Percentiles rank a stretch among this genome's conserved stretches.
Conservation (phyloP, 495 filamentous ascomycete species). For the Letharia columbiana region DNA sequence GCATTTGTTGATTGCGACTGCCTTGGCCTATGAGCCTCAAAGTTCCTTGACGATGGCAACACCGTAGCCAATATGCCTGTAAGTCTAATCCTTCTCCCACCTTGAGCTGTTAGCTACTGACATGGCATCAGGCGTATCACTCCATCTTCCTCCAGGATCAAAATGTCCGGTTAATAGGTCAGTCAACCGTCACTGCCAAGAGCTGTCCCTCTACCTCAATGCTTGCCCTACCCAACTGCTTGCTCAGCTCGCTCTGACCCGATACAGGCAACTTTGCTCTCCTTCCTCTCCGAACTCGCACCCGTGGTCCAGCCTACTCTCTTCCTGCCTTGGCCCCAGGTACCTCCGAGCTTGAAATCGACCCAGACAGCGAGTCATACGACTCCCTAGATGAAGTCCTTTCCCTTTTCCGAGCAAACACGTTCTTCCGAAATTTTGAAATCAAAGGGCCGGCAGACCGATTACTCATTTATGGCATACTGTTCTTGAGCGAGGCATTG, state of each 20-base stretch:
- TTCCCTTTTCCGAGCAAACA: constrained; percentile 91
- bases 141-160: constrained; percentile 83
- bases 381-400: constrained; percentile 93
- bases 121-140: constrained; percentile 66
- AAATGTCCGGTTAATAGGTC: constrained; percentile 59
- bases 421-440: constrained; percentile 98
- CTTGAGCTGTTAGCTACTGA: background rate
- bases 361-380: constrained; percentile 80
- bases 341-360: constrained; percentile 61
- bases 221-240: background rate
- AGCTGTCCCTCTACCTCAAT: constrained; percentile 18
- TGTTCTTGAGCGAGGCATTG: constrained; percentile 85
- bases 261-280: constrained; percentile 82
- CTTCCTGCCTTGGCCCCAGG: constrained; percentile 63
- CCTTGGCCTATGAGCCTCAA: background rate
- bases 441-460: constrained; percentile 95
- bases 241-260: background rate
- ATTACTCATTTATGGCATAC: constrained; percentile 90
- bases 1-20: constrained; percentile 10
- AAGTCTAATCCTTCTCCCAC: constrained; percentile 18
- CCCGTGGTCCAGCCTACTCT: constrained; percentile 83
- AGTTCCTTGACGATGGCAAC: background rate
- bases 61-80: constrained; percentile 43
- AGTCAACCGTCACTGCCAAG: constrained; percentile 24
- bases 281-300: constrained; percentile 84